Conservation (phyloP, 768 basidiomycete genomes). For the Tulasnella sp. region DNA sequence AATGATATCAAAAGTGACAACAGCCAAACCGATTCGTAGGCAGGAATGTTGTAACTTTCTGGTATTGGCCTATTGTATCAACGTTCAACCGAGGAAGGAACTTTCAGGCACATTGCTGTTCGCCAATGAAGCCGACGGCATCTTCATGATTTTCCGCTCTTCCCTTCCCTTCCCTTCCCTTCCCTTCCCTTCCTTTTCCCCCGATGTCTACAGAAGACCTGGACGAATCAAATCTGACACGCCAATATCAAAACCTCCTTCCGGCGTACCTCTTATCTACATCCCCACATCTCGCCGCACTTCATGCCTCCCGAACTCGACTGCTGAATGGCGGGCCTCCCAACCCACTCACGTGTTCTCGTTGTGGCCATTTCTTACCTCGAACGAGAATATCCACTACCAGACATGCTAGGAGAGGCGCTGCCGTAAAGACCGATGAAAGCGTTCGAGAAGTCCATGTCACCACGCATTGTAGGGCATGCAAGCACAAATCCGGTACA, state of each 20-base stretch:
- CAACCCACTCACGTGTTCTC: neutral
- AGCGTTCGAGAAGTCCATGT: no score
- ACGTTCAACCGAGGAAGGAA: neutral
- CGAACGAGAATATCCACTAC: neutral
- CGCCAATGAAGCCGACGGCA: no score
- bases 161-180: neutral
- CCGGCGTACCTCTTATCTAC: neutral
- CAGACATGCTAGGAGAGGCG: no score
- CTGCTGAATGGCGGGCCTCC: neutral
- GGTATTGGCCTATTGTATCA: neutral
- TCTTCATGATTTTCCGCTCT: neutral
- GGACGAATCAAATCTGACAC: neutral
- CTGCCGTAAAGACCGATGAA: no score
- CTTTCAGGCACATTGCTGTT: no score
- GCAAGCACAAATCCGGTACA: no score
- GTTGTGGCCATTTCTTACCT: slow-evolving; percentile 4
- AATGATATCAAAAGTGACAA: no score
- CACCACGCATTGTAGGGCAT: no score
- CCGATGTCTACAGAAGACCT: neutral
- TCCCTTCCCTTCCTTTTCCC: neutral
- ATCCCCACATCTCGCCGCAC: neutral
- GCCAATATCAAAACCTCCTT: neutral
- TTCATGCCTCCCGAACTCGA: neutral
- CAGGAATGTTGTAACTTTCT: no score
- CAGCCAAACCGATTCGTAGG: no score